Evolutionary conservation across 2,329 filamentous ascomycete species (phyloP).

Genomic region (Cladophialophora psammophila): DNA sequence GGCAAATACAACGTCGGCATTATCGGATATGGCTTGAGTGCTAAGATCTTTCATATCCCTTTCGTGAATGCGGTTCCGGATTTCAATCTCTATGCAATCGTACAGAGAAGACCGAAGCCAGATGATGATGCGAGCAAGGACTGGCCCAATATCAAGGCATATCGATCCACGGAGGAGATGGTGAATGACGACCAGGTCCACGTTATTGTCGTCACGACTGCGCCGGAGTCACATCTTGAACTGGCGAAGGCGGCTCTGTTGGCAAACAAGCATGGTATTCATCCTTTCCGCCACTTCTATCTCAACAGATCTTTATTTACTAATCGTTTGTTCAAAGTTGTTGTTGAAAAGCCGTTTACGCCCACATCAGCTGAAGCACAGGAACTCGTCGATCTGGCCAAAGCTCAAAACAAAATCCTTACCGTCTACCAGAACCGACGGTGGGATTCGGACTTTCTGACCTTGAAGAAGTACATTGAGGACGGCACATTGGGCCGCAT

Average conservation of each 20-base stretch:
- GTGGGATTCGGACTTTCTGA: conserved; percentile 80
- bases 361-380: conserved; percentile 73
- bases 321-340: conserved; percentile 54
- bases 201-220: conserved; percentile 74
- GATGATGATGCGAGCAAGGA: conserved; percentile 73
- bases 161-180: conserved; percentile 67
- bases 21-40: conserved; percentile 68
- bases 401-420: conserved; percentile 60
- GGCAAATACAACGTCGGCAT: conserved; percentile 63
- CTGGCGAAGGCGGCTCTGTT: conserved; percentile 68
- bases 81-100: conserved; percentile 75
- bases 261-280: conserved; percentile 35
- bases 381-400: conserved; percentile 65
- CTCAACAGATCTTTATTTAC: not conserved
- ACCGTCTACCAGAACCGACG: conserved; percentile 80
- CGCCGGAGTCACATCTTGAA: conserved; percentile 73
- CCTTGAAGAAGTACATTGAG: conserved; percentile 68
- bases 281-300: not conserved
- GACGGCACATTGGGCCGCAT: conserved; percentile 71
- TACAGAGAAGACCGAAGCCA: conserved; percentile 73
- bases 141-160: conserved; percentile 70
- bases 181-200: conserved; percentile 71
- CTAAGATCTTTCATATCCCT: conserved; percentile 85
- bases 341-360: conserved; percentile 85
- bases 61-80: conserved; percentile 71